Evolutionary conservation across 306 rosid genomes (phyloP), one percentile per base, ranked within the genome.

Genomic region (Vigna angularis): DNA sequence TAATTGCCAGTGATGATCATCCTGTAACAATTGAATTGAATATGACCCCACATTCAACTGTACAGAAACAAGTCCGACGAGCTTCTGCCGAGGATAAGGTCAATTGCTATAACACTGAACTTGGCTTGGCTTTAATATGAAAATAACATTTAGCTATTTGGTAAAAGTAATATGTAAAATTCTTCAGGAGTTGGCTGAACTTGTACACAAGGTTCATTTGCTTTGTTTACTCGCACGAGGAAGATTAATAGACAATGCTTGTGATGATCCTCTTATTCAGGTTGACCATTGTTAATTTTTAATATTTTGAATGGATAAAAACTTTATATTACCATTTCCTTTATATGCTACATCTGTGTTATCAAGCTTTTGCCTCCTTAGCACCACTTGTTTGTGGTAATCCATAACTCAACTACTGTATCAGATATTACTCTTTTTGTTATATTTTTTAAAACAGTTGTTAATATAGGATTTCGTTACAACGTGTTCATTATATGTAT

Each of bases 181-280:
- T 22, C 28, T 76, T 76, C 86, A 92, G 98, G 97, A 87, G 81
- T 36, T 80, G 78, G 93, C 98, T 45, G 97, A 92, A 88, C 90
- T 89, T 64, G 91, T 91, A 78, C 98, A 95, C 80, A 92, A 85
- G 86, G 92, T 83, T 86, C 98, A 95, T 87, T 84, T 95, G 82
- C 98, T 95, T 71, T 95, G 97, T 88, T 85, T 92, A 84, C 94
- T 94, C 65, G 96, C 91, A 74, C 97, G 97, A 55, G 98, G 98
- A 81, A 95, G 97, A 86, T 73, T 89, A 77, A 83, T 92, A 66
- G 97, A 92, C 84, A 74, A 63, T 52, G 95, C 92, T 82, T 94
- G 98, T 75, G 91, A 92, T 61, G 93, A 94, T 81, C 87, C 91
- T 81, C 91, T 94, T 61, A 89, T 87, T 72, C 97, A 94, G 96